Base-by-base conservation (phyloP, 1,284 basidiomycete species). In the Caloboletus firmus region DNA sequence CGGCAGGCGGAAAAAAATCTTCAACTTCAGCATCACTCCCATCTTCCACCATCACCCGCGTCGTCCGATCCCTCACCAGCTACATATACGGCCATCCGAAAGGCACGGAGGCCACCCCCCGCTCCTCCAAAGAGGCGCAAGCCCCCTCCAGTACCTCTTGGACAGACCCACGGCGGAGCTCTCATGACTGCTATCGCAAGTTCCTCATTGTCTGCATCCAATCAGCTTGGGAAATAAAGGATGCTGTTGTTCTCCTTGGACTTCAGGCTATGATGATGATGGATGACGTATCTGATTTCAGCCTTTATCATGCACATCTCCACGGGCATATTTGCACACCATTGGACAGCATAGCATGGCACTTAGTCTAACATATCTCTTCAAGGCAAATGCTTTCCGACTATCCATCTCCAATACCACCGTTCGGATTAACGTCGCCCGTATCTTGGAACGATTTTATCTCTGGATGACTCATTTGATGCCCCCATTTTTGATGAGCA, bases 91-190 rank as follows among this genome's bases (percentile, higher is more conserved):
- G 12, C 47, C 6, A 45, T 49, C 22, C 52, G 51, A n/a, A 68
- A 62, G 43, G 18, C 46, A 44, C 67, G 71, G 24, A 54, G 71
- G 24, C 65, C 68, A 8, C 65, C 80, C 0, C 84, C 85, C 9
- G 75, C 82, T 24, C 83, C 84, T 13, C 80, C 81, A 1, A 81
- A 80, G 60, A 74, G 85, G 40, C 75, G 86, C 59, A 86, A 84
- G 59, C 80, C 86, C 1, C 85, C 86, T 44, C 83, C 85, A 15
- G 74, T 83, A 39, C 85, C 86, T 5, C 70, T 75, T 3, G 72
- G 72, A 44, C 71, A 68, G 49, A 76, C 76, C 4, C 72, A 75
- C 47, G 62, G 75, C 9, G 80, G 79, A 6, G 75, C 73, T 40
- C 79, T 77, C 26, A 80, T 85, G 26, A 80, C 78, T 22, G 72